Conservation (phyloP, 768 basidiomycete species). For the Serendipita vermifera region DNA sequence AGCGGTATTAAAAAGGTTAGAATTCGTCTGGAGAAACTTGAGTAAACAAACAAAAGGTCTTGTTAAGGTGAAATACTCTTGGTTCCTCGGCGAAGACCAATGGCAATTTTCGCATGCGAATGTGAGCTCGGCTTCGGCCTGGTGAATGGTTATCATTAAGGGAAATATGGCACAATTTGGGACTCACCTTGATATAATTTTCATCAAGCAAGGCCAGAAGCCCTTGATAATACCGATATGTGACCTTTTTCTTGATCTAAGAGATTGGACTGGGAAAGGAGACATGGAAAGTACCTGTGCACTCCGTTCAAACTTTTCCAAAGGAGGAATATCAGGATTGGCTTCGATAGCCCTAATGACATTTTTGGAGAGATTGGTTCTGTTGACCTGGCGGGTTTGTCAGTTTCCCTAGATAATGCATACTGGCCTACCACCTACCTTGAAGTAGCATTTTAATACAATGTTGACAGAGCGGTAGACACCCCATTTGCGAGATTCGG, state of each 20-base stretch:
- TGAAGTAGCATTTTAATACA: slow-evolving; percentile 90
- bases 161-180: neutral
- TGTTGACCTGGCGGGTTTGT: slow-evolving; percentile 49
- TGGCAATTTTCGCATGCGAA: slow-evolving; percentile 82
- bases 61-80: slow-evolving; percentile 46
- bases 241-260: slow-evolving; percentile 44
- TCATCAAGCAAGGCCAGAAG: slow-evolving; percentile 91
- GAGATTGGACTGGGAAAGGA: slow-evolving; percentile 11
- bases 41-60: neutral
- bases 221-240: slow-evolving; percentile 88
- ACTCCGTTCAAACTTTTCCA: slow-evolving; percentile 62
- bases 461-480: slow-evolving; percentile 86
- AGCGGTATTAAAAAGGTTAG: slow-evolving; percentile 84
- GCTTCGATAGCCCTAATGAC: slow-evolving; percentile 80
- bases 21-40: slow-evolving; percentile 49
- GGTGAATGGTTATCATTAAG: slow-evolving; percentile 10
- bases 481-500: slow-evolving; percentile 76
- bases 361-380: slow-evolving; percentile 84
- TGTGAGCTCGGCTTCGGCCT: slow-evolving; percentile 80
- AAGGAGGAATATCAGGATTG: slow-evolving; percentile 69
- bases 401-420: slow-evolving; percentile 8
- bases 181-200: slow-evolving; percentile 65
- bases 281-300: slow-evolving; percentile 50
- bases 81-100: slow-evolving; percentile 52
- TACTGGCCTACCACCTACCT: slow-evolving; percentile 35